Conservation (phyloP, 2,329 filamentous ascomycete genomes). For the Tothia fuscella region DNA sequence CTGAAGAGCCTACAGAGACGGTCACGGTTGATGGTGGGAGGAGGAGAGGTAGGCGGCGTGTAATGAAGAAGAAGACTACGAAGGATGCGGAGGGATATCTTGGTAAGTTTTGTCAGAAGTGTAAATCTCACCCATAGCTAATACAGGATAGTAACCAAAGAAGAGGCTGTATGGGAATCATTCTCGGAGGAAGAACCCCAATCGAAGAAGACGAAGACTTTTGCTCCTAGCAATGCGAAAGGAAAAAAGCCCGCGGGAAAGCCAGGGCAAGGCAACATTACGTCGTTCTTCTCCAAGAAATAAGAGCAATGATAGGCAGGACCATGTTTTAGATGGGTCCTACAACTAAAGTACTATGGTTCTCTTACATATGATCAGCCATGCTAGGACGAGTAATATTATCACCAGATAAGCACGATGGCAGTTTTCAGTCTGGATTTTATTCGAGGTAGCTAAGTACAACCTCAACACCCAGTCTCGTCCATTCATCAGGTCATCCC, state of each 20-base stretch:
- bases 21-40: slow-evolving; percentile 39
- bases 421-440: too few relatives aligned
- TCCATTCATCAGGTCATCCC: too few relatives aligned
- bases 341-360: too few relatives aligned
- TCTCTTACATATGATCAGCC: too few relatives aligned
- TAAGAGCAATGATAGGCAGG: too few relatives aligned
- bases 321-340: too few relatives aligned
- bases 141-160: slow-evolving; percentile 62
- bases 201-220: slow-evolving; percentile 36
- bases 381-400: too few relatives aligned
- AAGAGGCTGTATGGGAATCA: slow-evolving; percentile 78
- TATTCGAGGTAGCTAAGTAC: too few relatives aligned
- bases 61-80: slow-evolving; percentile 79
- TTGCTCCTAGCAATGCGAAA: slow-evolving; percentile 37
- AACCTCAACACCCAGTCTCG: too few relatives aligned
- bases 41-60: slow-evolving; percentile 54
- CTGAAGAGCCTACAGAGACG: slow-evolving; percentile 20
- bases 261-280: slow-evolving; percentile 67
- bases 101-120: slow-evolving; percentile 39
- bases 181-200: slow-evolving; percentile 69
- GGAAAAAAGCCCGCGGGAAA: slow-evolving; percentile 33
- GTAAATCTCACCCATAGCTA: slow-evolving; percentile 8
- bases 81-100: slow-evolving; percentile 86
- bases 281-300: slow-evolving; percentile 86
- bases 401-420: too few relatives aligned